Evolutionary conservation across 176 grass and related monocot species (phyloP), one percentile per base, ranked within the genome.

Genomic region (Oryza australiensis): DNA sequence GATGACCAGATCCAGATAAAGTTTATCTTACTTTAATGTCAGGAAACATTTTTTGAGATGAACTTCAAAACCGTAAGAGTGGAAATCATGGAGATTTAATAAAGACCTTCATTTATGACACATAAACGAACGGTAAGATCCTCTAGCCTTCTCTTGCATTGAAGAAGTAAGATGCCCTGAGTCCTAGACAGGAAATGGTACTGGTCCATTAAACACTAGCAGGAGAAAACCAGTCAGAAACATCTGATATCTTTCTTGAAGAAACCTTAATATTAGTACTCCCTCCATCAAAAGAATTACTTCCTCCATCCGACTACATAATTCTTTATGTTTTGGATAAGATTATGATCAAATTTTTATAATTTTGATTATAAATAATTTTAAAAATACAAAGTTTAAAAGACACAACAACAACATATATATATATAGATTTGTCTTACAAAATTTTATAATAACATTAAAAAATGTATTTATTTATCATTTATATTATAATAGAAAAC

Each of bases 101-200:
- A 28, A 9, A 78, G 22, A 9, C 9, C 64, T 20, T 64, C 14
- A 45, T 30, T 77, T 64, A 78, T 65, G 60, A 45, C 26, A n/a
- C 57, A 28, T 34, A 34, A 32, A 34, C 63, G 40, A 66, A 79
- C 32, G 33, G 12, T 9, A 66, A 63, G 27, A 79, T 67, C 63
- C 26, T 78, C 34, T 23, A 29, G 59, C 75, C 26, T 68, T 38
- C 78, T 68, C 78, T 1, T 28, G 66, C 66, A 80, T 70, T 40
- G 12, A 70, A 59, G 46, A 80, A 69, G 12, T 55, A 70, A 59
- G 32, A 60, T 66, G 68, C 12, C 42, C 64, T 80, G 64, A 60
- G n/a, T 60, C n/a, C 20, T n/a, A 24, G 55, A 80, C 64, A 57
- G 22, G 20, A 35, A 57, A 27, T 12, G 42, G 43, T 12, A 69